phyloP scores from a whole-genome alignment of 768 basidiomycete species.

The Kwoniella europaea region DNA sequence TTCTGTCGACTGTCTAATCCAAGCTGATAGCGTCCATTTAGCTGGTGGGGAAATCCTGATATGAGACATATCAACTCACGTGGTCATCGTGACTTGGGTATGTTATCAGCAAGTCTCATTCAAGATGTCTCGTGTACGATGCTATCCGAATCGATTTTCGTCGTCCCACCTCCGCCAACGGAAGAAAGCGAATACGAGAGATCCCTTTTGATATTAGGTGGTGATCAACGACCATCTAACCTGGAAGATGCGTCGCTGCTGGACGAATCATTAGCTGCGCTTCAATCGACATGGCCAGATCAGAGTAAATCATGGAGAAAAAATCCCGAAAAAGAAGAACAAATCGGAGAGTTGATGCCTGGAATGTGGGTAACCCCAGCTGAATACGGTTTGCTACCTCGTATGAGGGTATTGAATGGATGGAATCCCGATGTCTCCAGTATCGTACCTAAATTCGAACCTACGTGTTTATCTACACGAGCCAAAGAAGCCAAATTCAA shows the following conservation, averaged over 20 bases:
- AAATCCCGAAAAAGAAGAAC: slow-evolving; percentile 23
- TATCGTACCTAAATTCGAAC: slow-evolving; percentile 39
- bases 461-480: slow-evolving; percentile 44
- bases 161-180: slow-evolving; percentile 15
- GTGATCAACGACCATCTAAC: not conserved
- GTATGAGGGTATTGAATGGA: slow-evolving; percentile 38
- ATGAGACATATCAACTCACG: slow-evolving; percentile 53
- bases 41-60: slow-evolving; percentile 56
- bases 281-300: slow-evolving; percentile 34
- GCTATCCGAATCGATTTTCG: slow-evolving; percentile 35
- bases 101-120: slow-evolving; percentile 47
- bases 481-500: slow-evolving; percentile 41
- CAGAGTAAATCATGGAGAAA: slow-evolving; percentile 35
- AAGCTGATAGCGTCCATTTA: slow-evolving; percentile 3
- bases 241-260: slow-evolving; percentile 9
- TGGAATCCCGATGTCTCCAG: slow-evolving; percentile 44
- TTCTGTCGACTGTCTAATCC: too few species aligned
- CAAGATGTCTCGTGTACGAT: slow-evolving; percentile 50
- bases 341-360: slow-evolving; percentile 40
- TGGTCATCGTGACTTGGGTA: slow-evolving; percentile 54
- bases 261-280: slow-evolving; percentile 1
- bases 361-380: slow-evolving; percentile 38
- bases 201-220: not conserved
- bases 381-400: slow-evolving; percentile 45
- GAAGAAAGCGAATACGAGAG: slow-evolving; percentile 4